Conservation (phyloP, 148 eudicot species). For the Salicornia ramosissima region DNA sequence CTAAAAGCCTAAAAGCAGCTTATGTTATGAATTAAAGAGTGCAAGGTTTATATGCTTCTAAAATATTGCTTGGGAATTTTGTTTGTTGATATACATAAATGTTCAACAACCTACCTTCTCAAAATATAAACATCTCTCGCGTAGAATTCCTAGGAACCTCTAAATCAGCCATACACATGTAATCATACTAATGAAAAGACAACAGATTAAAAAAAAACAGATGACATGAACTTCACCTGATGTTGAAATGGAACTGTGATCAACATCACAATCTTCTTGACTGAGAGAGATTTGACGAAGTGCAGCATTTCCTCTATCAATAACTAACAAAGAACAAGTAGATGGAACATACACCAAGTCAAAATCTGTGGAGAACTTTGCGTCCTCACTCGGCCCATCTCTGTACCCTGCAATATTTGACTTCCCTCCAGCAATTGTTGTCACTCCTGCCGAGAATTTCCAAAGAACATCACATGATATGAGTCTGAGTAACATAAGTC, state of each 20-base stretch:
- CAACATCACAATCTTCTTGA: constrained; percentile 73
- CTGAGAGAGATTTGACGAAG: constrained; percentile 80
- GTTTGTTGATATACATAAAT: no score
- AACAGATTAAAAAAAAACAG: no score
- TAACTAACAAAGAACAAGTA: constrained; percentile 82
- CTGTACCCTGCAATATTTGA: constrained; percentile 91
- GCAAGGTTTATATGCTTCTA: no score
- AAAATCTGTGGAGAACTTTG: constrained; percentile 84
- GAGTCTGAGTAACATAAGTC: neutral
- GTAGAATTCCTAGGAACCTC: no score
- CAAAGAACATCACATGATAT: neutral
- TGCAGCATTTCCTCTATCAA: constrained; percentile 96
- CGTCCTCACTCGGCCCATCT: constrained; percentile 96
- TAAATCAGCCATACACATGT: no score
- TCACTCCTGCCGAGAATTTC: constrained; percentile 61
- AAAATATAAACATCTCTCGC: no score
- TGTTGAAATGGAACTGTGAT: constrained; percentile 55
- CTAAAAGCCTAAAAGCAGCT: no score
- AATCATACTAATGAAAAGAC: no score
- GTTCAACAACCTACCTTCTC: no score
- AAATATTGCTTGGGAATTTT: no score
- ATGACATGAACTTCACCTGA: constrained; percentile 45
- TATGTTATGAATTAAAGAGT: no score
- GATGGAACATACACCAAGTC: constrained; percentile 84
- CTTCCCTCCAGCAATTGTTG: constrained; percentile 98